Conservation (phyloP, 2,329 filamentous ascomycete genomes). For the Dryadomyces quercus-mongolicae region DNA sequence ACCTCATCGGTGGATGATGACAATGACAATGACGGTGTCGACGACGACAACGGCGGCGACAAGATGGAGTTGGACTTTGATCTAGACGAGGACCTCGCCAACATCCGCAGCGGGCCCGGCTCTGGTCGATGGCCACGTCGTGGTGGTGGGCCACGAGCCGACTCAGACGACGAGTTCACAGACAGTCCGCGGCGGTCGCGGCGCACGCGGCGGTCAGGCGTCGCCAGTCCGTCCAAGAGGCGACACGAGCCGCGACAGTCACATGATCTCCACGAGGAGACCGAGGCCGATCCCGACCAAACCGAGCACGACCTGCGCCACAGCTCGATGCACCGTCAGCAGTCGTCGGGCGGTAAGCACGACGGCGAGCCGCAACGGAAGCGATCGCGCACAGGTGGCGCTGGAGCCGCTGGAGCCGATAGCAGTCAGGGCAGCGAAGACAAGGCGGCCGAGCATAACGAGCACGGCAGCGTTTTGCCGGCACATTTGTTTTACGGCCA, state of each 20-base stretch:
- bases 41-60: background rate
- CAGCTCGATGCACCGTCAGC: no score
- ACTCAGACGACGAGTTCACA: constrained; percentile 3
- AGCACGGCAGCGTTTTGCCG: constrained; percentile 4
- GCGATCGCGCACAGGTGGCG: background rate
- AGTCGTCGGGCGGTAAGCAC: background rate
- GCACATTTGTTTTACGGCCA: constrained; percentile 3
- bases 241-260: background rate
- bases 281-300: no score
- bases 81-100: background rate
- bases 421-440: background rate
- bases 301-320: no score
- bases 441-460: background rate
- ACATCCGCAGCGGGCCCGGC: background rate
- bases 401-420: background rate
- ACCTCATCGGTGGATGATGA: background rate
- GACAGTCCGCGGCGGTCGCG: background rate
- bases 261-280: no score
- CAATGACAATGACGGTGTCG: background rate
- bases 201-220: background rate
- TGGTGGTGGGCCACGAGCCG: background rate
- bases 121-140: background rate
- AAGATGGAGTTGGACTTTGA: constrained; percentile 5
- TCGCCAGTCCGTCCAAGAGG: background rate
- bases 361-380: background rate